Percentiles rank a stretch among this genome's conserved stretches.
Evolutionary conservation across 371 early-diverging fungal genomes (phyloP).

Genomic region (Rhizopus arrhizus): DNA sequence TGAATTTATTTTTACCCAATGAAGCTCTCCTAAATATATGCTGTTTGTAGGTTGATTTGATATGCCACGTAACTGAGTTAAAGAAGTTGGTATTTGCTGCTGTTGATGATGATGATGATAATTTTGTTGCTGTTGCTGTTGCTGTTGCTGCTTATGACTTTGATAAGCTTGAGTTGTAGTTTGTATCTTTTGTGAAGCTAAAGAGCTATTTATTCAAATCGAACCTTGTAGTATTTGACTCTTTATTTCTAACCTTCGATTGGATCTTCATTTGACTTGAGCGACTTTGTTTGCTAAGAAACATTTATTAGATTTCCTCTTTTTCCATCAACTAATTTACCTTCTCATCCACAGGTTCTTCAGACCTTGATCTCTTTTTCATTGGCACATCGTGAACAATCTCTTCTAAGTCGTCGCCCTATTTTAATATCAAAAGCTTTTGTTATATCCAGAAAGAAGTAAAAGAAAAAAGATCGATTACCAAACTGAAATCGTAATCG

Average conservation of each 20-base stretch:
- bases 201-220: background rate
- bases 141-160: background rate
- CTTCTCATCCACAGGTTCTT: slow-evolving; percentile 34
- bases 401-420: slow-evolving; percentile 48
- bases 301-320: too few relatives aligned
- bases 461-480: background rate
- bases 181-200: slow-evolving; percentile 26
- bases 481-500: slow-evolving; percentile 48
- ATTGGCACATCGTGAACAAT: slow-evolving; percentile 40
- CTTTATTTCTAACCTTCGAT: background rate
- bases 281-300: slow-evolving; percentile 6
- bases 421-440: background rate
- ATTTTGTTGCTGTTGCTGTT: too few relatives aligned
- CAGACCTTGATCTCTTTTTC: slow-evolving; percentile 37
- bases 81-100: slow-evolving; percentile 26
- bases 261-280: slow-evolving; percentile 5
- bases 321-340: slow-evolving; percentile 29
- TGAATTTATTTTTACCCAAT: slow-evolving; percentile 43
- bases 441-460: background rate
- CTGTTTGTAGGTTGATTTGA: slow-evolving; percentile 42
- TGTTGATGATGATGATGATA: slow-evolving; percentile 1
- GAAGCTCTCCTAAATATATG: slow-evolving; percentile 52
- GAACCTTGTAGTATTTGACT: too few relatives aligned
- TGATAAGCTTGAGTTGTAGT: slow-evolving; percentile 27
- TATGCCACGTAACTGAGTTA: slow-evolving; percentile 36